A percentile compares a stretch with the other conserved stretches of the same genome.
phyloP scores from a whole-genome alignment of 164 flowering plant species.

The Litsea cubeba region DNA sequence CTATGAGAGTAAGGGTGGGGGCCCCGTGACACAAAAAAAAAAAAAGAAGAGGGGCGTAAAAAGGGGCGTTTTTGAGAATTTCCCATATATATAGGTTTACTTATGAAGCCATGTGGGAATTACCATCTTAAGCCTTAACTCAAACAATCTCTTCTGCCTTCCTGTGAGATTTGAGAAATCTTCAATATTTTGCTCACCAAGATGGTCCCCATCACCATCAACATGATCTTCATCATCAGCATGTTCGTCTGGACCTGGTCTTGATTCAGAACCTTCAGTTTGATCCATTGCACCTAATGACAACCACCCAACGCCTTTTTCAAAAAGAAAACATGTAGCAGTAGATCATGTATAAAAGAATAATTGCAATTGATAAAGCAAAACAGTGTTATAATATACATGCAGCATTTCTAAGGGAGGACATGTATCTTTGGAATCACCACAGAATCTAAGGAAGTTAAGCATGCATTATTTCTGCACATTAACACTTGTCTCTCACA shows the following conservation, averaged over 20 bases:
- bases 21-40: no score
- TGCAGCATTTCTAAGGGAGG: no score
- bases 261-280: conserved; percentile 24
- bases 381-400: neutral
- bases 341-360: neutral
- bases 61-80: no score
- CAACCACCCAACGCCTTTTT: neutral
- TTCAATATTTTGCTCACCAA: conserved; percentile 28
- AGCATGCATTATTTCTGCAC: no score
- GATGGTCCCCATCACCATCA: conserved; percentile 16
- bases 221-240: conserved; percentile 11
- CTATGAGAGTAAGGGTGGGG: no score
- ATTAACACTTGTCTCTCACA: no score
- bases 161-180: conserved; percentile 60
- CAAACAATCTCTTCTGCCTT: conserved; percentile 69
- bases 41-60: no score
- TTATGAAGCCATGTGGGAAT: no score
- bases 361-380: neutral
- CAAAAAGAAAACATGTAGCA: neutral
- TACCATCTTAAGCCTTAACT: conserved; percentile 89
- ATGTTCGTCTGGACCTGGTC: conserved; percentile 27
- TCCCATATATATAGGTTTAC: no score
- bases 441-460: no score
- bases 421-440: no score
- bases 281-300: conserved; percentile 13